Base-by-base conservation (phyloP, 192 early-diverging fungal genomes). In the Coemansia sp. region DNA sequence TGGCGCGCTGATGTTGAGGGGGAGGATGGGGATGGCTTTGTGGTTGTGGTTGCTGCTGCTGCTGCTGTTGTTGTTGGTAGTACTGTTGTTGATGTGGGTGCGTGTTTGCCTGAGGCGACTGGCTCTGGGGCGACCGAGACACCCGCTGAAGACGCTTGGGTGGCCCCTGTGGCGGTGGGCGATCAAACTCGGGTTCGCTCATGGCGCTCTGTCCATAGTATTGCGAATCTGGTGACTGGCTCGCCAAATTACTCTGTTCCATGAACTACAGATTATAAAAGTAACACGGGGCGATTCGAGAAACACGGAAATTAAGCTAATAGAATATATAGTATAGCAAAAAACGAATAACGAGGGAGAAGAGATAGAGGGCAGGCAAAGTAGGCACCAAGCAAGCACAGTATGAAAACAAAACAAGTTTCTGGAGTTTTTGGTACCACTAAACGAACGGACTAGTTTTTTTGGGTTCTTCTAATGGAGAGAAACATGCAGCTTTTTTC, bases 131-230 rank as follows among this genome's bases (percentile, higher is more conserved):
- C 5, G 53, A 41, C 20, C 62, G 62, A 5, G 70, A 61, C 33
- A 66, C 34, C n/a, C 70, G 62, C 45, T 66, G 70, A 26, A 72
- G 46, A 10, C 63, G 53, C 46, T 72, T 72, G 33, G 63, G 62
- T 42, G 33, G 62, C n/a, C 49, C 51, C 15, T 52, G 38, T 3
- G 60, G 71, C 11, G 64, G 38, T 3, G 64, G 60, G 20, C 60
- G 58, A 36, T 64, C 71, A 59, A 67, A 74, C 11, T 62, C 71
- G 10, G 53, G 22, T 32, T 39, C 35, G 10, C 52, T 64, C n/a
- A n/a, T n/a, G n/a, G n/a, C n/a, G n/a, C n/a, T n/a, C n/a, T n/a
- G n/a, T n/a, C 29, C 41, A 33, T 54, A 60, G 39, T 49, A n/a
- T n/a, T n/a, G 39, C 15, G 48, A 27, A 39, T 54, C 39, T 51